Evolutionary conservation across 106 monocot genomes (phyloP).

Genomic region (Agapanthus africanus): DNA sequence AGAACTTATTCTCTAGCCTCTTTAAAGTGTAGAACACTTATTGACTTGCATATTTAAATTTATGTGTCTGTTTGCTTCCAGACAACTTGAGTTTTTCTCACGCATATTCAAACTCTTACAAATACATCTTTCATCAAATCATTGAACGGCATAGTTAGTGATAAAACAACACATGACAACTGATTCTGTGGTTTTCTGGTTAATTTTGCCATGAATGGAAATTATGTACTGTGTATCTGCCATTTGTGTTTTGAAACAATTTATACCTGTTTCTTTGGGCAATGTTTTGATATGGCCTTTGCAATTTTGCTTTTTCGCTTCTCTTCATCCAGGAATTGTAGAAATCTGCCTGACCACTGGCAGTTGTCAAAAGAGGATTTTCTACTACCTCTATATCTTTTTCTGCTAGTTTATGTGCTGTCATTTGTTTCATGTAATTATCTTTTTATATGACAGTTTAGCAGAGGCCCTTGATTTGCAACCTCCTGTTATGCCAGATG

Average conservation of each 20-base stretch:
- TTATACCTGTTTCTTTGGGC: not conserved
- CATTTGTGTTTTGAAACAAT: not conserved
- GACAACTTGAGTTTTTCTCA: not conserved
- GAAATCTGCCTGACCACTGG: not conserved
- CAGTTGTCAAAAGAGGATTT: not conserved
- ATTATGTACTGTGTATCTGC: not conserved
- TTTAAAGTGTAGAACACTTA: not conserved
- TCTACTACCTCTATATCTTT: not conserved
- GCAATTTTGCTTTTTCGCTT: not conserved
- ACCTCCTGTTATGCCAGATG: slow-evolving; percentile 93
- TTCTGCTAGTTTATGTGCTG: not conserved
- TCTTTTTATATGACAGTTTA: slow-evolving; percentile 39
- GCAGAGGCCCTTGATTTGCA: slow-evolving; percentile 96
- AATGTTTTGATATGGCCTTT: not conserved
- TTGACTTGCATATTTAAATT: not conserved
- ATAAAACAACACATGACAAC: not conserved
- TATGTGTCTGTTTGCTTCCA: not conserved
- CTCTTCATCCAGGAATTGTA: not conserved
- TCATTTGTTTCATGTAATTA: not conserved
- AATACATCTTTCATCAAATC: not conserved
- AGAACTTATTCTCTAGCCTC: not conserved
- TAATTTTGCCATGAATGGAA: not conserved
- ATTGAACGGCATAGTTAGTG: not conserved
- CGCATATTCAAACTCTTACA: not conserved
- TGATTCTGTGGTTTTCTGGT: not conserved